A percentile compares a stretch with the other conserved stretches of the same genome.
These are phyloP conservation scores for Ramalina intermedia DNA, from an alignment of 495 filamentous ascomycete genomes.

Conservation along the genomic window DNA sequence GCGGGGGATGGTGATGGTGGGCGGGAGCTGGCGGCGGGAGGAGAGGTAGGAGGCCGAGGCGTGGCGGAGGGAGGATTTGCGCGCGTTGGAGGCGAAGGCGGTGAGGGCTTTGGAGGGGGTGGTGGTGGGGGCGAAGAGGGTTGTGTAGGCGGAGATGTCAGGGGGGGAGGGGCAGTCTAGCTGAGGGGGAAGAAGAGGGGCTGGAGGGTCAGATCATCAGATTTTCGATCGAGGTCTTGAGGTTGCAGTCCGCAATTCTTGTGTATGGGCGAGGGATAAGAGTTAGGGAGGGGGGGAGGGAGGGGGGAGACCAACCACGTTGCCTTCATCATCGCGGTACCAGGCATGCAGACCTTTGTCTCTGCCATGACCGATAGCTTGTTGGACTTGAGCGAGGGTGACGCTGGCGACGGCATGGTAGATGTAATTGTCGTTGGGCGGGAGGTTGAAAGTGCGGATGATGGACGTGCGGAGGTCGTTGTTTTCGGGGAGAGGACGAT, in stretches of 20 bases:
- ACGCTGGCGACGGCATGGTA: conserved; percentile 42
- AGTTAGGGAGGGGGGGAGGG: background rate
- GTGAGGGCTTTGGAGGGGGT: conserved; percentile 36
- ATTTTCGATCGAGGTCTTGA: background rate
- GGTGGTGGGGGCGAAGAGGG: conserved; percentile 37
- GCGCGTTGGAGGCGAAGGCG: conserved; percentile 40
- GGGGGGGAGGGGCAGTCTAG: conserved; percentile 29
- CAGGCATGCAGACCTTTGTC: conserved; percentile 29
- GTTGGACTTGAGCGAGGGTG: conserved; percentile 39
- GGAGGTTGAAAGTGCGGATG: conserved; percentile 34
- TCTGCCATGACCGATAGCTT: conserved; percentile 28
- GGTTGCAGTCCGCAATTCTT: background rate
- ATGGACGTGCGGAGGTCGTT: conserved; percentile 37
- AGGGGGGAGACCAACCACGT: conserved; percentile 14
- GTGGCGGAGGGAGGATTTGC: conserved; percentile 37
- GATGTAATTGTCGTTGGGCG: conserved; percentile 33
- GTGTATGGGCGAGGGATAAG: conserved; percentile 1
- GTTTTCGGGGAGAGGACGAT: conserved; percentile 14
- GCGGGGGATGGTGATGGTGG: conserved; percentile 23
- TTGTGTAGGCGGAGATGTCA: conserved; percentile 43
- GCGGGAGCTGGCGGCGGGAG: conserved; percentile 22
- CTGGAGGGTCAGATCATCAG: conserved; percentile 5
- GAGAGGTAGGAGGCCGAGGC: conserved; percentile 33
- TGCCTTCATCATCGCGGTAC: conserved; percentile 23
- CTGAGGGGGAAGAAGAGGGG: conserved; percentile 11